Evolutionary conservation across 2,329 filamentous ascomycete genomes (phyloP), one percentile per base, ranked within the genome.

Genomic region (Macroventuria anomochaeta): DNA sequence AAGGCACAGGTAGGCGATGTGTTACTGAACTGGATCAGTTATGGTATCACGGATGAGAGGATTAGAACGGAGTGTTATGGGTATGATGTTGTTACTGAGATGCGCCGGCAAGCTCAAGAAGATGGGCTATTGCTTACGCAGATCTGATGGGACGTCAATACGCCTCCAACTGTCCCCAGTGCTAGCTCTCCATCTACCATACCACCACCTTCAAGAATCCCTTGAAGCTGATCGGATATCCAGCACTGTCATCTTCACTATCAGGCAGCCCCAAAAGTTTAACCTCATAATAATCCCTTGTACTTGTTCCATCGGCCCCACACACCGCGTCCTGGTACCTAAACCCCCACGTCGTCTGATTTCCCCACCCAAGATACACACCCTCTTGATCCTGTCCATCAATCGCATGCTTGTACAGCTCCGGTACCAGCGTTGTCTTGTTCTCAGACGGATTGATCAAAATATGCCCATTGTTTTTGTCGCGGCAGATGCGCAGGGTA

Each of bases 61-160:
- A 53, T 63, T 12, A 44, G 57, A n/a, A 40, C 54, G 4, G 48
- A 46, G 28, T 61, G 60, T 20, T 63, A 63, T 59, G 46, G 51
- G n/a, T 63, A 63, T 29, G 55, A 63, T 33, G 58, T 56, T n/a
- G 37, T 41, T 28, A 25, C 33, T 18, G 48, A 46, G 29, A 36
- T 53, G 25, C 41, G 7, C 3, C 21, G 21, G 11, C 41, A 41
- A 31, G 42, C 41, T 5, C 3, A 23, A 5, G 32, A 29, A 10
- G 20, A 46, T 5, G n/a, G 32, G 7, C 13, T 25, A 3, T 13
- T 26, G 13, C 17, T 18, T 1, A 11, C n/a, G 26, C 15, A 18
- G 11, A 26, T 1, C 3, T 42, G 17, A 13, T 2, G 11, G 1
- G 11, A 21, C 4, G 2, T 25, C 12, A 13, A 10, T 7, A n/a